Evolutionary conservation across 495 filamentous ascomycete genomes (phyloP).

Genomic region (Glarea lozoyensis): DNA sequence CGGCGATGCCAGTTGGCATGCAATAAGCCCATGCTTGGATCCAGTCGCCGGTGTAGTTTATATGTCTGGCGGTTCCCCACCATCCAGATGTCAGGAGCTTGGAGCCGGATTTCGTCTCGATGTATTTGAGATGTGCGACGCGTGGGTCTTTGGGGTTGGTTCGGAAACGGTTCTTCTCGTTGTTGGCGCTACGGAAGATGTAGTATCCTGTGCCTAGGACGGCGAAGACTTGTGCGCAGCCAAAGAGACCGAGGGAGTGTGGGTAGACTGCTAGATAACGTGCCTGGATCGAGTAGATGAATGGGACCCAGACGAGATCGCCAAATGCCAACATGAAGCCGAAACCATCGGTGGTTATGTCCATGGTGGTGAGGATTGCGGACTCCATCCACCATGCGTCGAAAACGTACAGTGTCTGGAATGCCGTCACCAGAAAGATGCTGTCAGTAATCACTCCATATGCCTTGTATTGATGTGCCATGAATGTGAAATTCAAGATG

Average conservation of each 20-base stretch:
- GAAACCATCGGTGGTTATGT: conserved; percentile 91
- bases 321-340: conserved; percentile 96
- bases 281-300: conserved; percentile 77
- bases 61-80: conserved; percentile 90
- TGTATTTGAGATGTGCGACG: conserved; percentile 74
- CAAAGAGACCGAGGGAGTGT: conserved; percentile 57
- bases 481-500: conserved; percentile 73
- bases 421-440: conserved; percentile 69
- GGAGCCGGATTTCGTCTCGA: conserved; percentile 75
- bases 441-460: conserved; percentile 80
- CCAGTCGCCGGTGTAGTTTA: conserved; percentile 99
- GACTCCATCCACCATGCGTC: conserved; percentile 88
- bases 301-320: conserved; percentile 89
- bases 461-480: conserved; percentile 78
- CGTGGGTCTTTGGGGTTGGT: conserved; percentile 77
- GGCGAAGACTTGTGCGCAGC: conserved; percentile 50
- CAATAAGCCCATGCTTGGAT: conserved; percentile 87
- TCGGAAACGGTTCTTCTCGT: conserved; percentile 90
- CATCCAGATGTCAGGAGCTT: conserved; percentile 80
- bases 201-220: conserved; percentile 64
- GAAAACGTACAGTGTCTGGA: conserved; percentile 78
- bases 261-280: conserved; percentile 86
- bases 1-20: conserved; percentile 80
- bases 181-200: conserved; percentile 89
- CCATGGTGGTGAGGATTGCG: conserved; percentile 89